phyloP scores from a whole-genome alignment of 495 filamentous ascomycete genomes.

The Daldinia vernicosa region DNA sequence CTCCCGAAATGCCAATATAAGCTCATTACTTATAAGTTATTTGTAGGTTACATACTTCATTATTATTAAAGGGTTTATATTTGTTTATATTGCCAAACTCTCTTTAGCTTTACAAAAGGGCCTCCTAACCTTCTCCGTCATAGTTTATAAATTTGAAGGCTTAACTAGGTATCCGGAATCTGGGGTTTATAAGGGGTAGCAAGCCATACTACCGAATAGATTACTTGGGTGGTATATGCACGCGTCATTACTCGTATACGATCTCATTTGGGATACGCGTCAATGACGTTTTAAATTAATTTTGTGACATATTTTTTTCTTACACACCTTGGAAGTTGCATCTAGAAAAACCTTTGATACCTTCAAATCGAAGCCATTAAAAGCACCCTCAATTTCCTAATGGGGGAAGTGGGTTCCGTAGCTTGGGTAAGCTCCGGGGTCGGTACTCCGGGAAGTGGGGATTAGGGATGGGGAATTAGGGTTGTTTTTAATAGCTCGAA shows the following conservation, averaged over 20 bases:
- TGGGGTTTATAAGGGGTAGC: not conserved
- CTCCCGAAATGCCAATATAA: constrained; percentile 7
- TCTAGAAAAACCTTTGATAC: not conserved
- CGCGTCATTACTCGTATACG: constrained; percentile 8
- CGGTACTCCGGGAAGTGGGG: constrained; percentile 18
- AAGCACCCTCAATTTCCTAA: constrained; percentile 20
- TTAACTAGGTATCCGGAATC: not conserved
- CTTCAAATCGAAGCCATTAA: not conserved
- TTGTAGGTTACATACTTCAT: not conserved
- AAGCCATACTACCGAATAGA: not conserved
- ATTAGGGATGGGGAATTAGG: not conserved
- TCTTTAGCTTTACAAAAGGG: not conserved
- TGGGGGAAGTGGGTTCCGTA: constrained; percentile 33
- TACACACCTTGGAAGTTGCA: constrained; percentile 11
- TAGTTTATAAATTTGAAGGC: not conserved
- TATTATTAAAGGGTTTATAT: not conserved
- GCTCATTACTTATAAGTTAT: not conserved
- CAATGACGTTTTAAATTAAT: constrained; percentile 8
- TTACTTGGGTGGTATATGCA: not conserved
- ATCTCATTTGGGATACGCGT: not conserved
- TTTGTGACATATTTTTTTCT: constrained; percentile 3
- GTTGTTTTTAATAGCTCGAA: not conserved
- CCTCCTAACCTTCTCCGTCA: not conserved
- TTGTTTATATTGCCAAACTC: not conserved
- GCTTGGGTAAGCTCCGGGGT: constrained; percentile 14